phyloP scores from a whole-genome alignment of 176 grass and related monocot genomes.

The Oryza brachyantha region DNA sequence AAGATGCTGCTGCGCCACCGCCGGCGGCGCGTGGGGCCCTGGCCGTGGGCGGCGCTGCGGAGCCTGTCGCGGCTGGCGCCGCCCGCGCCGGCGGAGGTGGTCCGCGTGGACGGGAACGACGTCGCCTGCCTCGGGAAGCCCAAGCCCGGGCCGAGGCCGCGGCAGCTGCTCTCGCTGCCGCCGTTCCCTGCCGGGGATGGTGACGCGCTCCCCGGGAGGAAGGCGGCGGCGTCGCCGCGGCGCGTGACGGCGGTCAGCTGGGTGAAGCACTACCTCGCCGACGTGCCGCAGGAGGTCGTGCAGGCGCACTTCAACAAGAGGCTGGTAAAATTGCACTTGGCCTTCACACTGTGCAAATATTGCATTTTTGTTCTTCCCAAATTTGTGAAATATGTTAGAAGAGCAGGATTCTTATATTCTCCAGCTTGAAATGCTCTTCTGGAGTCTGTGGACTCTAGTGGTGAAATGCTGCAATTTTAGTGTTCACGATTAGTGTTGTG shows the following conservation, averaged over 20 bases:
- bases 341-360: not conserved
- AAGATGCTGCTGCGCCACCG: constrained; percentile 18
- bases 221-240: constrained; percentile 5
- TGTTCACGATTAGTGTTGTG: not conserved
- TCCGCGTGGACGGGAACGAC: constrained; percentile 60
- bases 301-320: constrained; percentile 66
- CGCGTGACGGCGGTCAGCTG: constrained; percentile 70
- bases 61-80: constrained; percentile 46
- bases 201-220: constrained; percentile 61
- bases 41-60: constrained; percentile 17
- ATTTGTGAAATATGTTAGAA: not conserved
- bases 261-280: constrained; percentile 78
- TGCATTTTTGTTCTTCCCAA: not conserved
- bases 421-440: not conserved
- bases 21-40: constrained; percentile 10
- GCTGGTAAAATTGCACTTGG: constrained; percentile 34
- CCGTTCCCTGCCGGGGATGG: constrained; percentile 43
- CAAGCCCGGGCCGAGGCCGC: constrained; percentile 68
- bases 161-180: constrained; percentile 75
- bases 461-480: not conserved
- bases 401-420: not conserved
- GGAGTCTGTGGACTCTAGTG: not conserved
- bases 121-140: constrained; percentile 54
- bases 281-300: constrained; percentile 60
- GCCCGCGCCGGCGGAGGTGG: constrained; percentile 36